Percentiles rank a stretch among this genome's conserved stretches.
phyloP scores from a whole-genome alignment of 306 rosid species.

The Sicyos baderoa region DNA sequence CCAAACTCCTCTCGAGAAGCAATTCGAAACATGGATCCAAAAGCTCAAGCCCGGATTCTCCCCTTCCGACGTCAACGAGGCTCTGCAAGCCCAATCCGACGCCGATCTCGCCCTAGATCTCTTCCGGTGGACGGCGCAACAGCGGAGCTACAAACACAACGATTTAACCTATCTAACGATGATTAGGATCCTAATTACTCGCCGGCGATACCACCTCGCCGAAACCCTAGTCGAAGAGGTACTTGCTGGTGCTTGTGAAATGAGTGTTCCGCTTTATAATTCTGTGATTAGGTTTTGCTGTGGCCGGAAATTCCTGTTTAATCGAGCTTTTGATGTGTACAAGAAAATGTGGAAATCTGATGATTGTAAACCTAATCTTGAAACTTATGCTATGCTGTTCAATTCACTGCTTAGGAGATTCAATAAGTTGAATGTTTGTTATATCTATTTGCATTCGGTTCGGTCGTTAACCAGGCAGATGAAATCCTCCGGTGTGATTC shows the following conservation, averaged over 20 bases:
- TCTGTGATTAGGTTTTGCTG: constrained; percentile 65
- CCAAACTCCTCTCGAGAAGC: constrained; percentile 66
- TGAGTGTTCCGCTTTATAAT: constrained; percentile 57
- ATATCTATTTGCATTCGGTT: constrained; percentile 60
- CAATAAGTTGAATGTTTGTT: constrained; percentile 51
- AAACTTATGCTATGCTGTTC: constrained; percentile 55
- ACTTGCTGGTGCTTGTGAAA: constrained; percentile 72
- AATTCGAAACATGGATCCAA: constrained; percentile 77
- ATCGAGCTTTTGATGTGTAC: constrained; percentile 65
- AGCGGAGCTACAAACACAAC: constrained; percentile 68
- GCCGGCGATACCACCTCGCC: constrained; percentile 46
- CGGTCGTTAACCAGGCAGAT: constrained; percentile 62
- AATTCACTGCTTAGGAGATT: constrained; percentile 65
- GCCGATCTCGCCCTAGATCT: constrained; percentile 88
- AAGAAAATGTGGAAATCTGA: constrained; percentile 60
- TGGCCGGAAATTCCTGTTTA: constrained; percentile 47
- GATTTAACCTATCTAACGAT: constrained; percentile 51
- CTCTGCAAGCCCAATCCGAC: constrained; percentile 62
- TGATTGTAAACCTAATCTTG: constrained; percentile 59
- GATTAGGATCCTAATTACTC: constrained; percentile 44
- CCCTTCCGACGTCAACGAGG: constrained; percentile 48
- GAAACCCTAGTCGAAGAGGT: constrained; percentile 84
- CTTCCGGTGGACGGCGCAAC: constrained; percentile 92
- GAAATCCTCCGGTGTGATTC: constrained; percentile 76
- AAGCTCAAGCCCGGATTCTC: constrained; percentile 76